Evolutionary conservation across 441 rosid species (phyloP).

Genomic region (Populus hybrid): DNA sequence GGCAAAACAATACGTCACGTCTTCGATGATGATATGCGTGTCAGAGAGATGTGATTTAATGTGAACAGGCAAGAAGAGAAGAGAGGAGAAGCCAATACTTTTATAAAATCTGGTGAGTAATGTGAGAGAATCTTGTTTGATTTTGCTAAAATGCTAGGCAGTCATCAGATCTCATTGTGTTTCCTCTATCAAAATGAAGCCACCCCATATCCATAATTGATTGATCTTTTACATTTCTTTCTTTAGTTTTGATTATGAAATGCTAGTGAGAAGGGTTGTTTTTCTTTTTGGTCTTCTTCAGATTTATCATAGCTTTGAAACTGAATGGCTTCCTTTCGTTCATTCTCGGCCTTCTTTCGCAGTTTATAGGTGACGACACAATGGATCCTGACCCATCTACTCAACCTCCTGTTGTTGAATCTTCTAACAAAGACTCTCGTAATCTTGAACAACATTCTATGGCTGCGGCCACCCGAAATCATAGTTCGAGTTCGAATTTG

Average conservation of each 20-base stretch:
- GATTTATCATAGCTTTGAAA: not conserved
- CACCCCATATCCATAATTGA: not conserved
- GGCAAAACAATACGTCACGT: not conserved
- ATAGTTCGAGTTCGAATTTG: slow-evolving; percentile 35
- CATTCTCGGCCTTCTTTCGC: no score
- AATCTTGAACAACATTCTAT: not conserved
- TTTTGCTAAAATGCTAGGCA: not conserved
- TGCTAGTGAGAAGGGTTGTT: not conserved
- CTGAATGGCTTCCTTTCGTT: no score
- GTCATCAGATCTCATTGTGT: not conserved
- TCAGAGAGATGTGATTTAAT: not conserved
- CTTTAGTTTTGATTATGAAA: not conserved
- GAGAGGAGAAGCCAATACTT: not conserved
- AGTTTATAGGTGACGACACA: not conserved
- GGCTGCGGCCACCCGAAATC: slow-evolving; percentile 17
- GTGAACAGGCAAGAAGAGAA: not conserved
- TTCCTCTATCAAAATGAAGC: not conserved
- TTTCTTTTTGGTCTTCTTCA: not conserved
- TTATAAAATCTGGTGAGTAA: not conserved
- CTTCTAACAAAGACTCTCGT: slow-evolving; percentile 5
- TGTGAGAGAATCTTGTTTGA: not conserved
- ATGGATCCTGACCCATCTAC: slow-evolving; percentile 52
- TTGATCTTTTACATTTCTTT: not conserved
- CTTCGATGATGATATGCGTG: not conserved
- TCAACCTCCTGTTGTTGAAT: slow-evolving; percentile 20